Conservation (phyloP, 75 land plant species). For the Chamaecyparis obtusa region DNA sequence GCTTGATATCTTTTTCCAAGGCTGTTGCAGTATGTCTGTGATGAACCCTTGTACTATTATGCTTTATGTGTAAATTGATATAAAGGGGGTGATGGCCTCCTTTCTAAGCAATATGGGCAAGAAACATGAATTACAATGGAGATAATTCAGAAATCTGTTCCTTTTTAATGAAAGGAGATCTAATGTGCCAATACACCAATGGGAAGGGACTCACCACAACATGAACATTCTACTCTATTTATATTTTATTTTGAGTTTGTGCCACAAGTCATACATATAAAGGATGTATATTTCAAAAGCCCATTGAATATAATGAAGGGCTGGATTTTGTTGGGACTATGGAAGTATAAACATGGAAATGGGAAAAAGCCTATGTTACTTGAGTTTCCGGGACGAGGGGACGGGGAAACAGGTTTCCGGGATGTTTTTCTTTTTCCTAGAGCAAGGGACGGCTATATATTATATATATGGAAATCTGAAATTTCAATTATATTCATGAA, state of each 20-base stretch:
- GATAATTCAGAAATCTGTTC: background rate
- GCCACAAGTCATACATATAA: background rate
- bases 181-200: background rate
- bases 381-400: too few relatives aligned
- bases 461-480: too few relatives aligned
- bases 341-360: background rate
- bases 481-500: too few relatives aligned
- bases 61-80: background rate
- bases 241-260: background rate
- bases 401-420: too few relatives aligned
- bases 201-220: background rate
- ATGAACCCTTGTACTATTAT: background rate
- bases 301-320: background rate
- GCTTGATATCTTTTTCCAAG: background rate
- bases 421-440: too few relatives aligned
- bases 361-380: background rate
- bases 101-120: background rate
- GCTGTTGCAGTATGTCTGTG: background rate
- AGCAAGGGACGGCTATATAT: too few relatives aligned
- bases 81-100: background rate
- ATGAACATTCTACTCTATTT: background rate
- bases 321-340: background rate
- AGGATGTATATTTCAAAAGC: background rate
- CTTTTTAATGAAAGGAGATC: background rate
- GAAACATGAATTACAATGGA: background rate